Base-by-base conservation (phyloP, 108 stramenopile genomes). In the Stephanodiscus minutulus region DNA sequence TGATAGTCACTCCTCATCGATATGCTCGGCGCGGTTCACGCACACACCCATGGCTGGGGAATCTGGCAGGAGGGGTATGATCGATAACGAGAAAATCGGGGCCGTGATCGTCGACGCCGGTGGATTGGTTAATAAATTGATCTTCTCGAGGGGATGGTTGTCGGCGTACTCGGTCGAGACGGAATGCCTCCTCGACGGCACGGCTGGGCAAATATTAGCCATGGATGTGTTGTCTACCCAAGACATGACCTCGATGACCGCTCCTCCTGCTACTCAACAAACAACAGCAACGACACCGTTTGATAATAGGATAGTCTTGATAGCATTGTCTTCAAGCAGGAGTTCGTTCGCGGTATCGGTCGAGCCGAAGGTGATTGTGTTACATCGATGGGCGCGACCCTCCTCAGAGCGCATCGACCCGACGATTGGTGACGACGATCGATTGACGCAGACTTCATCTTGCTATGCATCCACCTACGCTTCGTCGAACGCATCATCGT, bases 111-210 rank as follows among this genome's bases (percentile, higher is more conserved):
- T 92, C 27, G 94, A 94, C 72, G 89, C 89, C 9, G 74, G 80
- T 22, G 96, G 96, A n/a, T 66, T 95, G 24, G 96, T 97, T 44
- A 93, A 94, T 70, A 92, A 90, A 61, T 57, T 93, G 13, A 67
- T 72, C 36, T 94, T 97, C 75, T 54, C 83, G 28, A 88, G 85
- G 36, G 88, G 81, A 25, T 81, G 93, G 67, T 71, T 93, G 29
- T 95, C 77, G 13, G 76, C 86, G 25, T 95, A 91, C 49, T 82
- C 77, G 31, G 81, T 83, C 54, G 96, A 97, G 22, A 86, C 87
- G 6, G 96, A 94, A 58, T 95, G 94, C 79, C 70, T 97, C 37
- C 66, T 97, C 43, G 96, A 97, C 79, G 96, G 94, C 0, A 93
- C 88, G 8, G 90, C 94, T 8, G 91, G 91, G 12, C 88, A 88